Conservation (phyloP, 805 yeast species). For the Candida ipomoeae region DNA sequence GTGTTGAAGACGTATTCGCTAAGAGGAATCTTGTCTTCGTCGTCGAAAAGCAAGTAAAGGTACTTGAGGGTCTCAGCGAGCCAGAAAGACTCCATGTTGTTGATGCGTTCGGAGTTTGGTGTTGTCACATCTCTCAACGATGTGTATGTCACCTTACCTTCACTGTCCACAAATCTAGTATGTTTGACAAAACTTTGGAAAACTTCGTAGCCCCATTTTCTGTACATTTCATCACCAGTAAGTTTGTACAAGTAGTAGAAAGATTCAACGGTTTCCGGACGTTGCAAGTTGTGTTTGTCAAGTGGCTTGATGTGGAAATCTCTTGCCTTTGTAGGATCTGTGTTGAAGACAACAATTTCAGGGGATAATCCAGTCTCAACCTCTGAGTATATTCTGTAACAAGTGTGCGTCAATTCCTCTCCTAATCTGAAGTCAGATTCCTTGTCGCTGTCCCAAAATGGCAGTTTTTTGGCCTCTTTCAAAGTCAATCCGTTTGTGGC, state of each 20-base stretch:
- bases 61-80: conserved; percentile 89
- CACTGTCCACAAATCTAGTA: conserved; percentile 43
- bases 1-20: conserved; percentile 77
- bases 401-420: conserved; percentile 70
- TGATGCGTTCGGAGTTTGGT: conserved; percentile 49
- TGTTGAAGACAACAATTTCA: conserved; percentile 82
- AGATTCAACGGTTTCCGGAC: conserved; percentile 93
- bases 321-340: conserved; percentile 35
- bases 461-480: conserved; percentile 48
- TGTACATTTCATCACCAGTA: conserved; percentile 74
- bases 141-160: conserved; percentile 50
- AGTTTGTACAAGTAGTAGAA: conserved; percentile 74
- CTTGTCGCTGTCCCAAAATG: conserved; percentile 54
- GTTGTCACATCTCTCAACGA: conserved; percentile 63
- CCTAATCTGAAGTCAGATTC: conserved; percentile 67
- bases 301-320: conserved; percentile 68
- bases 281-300: conserved; percentile 81
- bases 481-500: conserved; percentile 73
- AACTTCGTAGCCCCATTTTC: conserved; percentile 88
- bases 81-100: conserved; percentile 92
- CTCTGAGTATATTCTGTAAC: conserved; percentile 79
- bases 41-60: conserved; percentile 47
- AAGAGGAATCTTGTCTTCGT: conserved; percentile 58
- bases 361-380: conserved; percentile 77
- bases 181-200: conserved; percentile 65